Conservation (phyloP, 2,329 filamentous ascomycete genomes). For the Talaromyces sp. region DNA sequence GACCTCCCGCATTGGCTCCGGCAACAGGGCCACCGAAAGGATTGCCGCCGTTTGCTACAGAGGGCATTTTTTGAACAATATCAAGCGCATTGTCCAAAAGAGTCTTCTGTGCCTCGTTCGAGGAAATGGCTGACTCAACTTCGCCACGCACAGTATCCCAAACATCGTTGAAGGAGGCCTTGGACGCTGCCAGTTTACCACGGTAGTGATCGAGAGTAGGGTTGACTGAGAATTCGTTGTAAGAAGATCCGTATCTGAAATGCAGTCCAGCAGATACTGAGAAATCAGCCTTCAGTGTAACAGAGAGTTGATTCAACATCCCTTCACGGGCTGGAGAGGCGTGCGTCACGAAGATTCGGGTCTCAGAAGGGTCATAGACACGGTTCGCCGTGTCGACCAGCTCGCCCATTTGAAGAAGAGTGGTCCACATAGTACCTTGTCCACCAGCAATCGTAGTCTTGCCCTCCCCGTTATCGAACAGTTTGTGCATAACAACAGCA, state of each 20-base stretch:
- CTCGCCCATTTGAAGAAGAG: slow-evolving; percentile 94
- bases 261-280: slow-evolving; percentile 95
- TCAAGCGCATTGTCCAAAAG: slow-evolving; percentile 85
- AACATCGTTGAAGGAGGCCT: slow-evolving; percentile 97
- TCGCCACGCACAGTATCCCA: slow-evolving; percentile 98
- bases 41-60: slow-evolving; percentile 88
- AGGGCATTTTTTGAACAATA: slow-evolving; percentile 97
- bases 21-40: slow-evolving; percentile 85
- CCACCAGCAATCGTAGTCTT: slow-evolving; percentile 96
- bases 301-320: slow-evolving; percentile 93
- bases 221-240: slow-evolving; percentile 99
- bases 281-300: slow-evolving; percentile 96
- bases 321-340: slow-evolving; percentile 94
- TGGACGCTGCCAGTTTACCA: slow-evolving; percentile 94
- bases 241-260: slow-evolving; percentile 97
- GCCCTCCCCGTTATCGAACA: slow-evolving; percentile 97
- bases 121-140: slow-evolving; percentile 86
- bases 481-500: slow-evolving; percentile 98
- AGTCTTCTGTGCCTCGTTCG: slow-evolving; percentile 90
- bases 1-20: slow-evolving; percentile 65
- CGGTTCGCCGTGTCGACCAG: slow-evolving; percentile 95
- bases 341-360: slow-evolving; percentile 92
- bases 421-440: slow-evolving; percentile 99
- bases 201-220: slow-evolving; percentile 97
- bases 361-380: slow-evolving; percentile 97